Evolutionary conservation across 768 basidiomycete species (phyloP).

Genomic region (Lenzites betulinus): DNA sequence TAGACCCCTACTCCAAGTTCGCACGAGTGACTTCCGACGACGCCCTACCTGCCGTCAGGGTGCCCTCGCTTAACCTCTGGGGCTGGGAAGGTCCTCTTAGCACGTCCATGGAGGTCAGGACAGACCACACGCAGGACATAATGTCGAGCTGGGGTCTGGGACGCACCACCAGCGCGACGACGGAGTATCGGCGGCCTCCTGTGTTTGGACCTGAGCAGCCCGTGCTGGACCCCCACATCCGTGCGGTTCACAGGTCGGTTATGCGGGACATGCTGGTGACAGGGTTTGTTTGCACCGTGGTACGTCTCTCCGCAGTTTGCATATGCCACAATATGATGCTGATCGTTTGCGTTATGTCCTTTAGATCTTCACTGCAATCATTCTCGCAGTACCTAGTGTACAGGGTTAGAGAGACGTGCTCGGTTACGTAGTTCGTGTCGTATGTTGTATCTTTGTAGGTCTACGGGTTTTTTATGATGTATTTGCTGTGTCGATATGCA

Average conservation of each 20-base stretch:
- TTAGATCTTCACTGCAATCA: slow-evolving; percentile 11
- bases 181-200: slow-evolving; percentile 28
- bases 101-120: neutral
- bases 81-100: neutral
- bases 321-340: neutral
- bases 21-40: too few species aligned
- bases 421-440: too few species aligned
- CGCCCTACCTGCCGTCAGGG: too few species aligned
- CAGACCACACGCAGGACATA: neutral
- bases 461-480: too few species aligned
- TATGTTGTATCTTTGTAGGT: too few species aligned
- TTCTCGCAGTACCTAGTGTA: slow-evolving; percentile 13
- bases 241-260: slow-evolving; percentile 34
- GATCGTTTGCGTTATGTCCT: neutral
- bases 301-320: neutral
- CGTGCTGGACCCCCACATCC: slow-evolving; percentile 41
- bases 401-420: neutral
- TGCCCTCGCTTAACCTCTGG: neutral
- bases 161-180: neutral
- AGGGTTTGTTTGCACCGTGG: slow-evolving; percentile 25
- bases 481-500: too few species aligned
- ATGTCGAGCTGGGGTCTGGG: neutral
- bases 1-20: too few species aligned
- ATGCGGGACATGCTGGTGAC: slow-evolving; percentile 33
- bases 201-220: slow-evolving; percentile 45